Base-by-base conservation (phyloP, 352 stramenopile genomes). In the Phytophthora vignae region DNA sequence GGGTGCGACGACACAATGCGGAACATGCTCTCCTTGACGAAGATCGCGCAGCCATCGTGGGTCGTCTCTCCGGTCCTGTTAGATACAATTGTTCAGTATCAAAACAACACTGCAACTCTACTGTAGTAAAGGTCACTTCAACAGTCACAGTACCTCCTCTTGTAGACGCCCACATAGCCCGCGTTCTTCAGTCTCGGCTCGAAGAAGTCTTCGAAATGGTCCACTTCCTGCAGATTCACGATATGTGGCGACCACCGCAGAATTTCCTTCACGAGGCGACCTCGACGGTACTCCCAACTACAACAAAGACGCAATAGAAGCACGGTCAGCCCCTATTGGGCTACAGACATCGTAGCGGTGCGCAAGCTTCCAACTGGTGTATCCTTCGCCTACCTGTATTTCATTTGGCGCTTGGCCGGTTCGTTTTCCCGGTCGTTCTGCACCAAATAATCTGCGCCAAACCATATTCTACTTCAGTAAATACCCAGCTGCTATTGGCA, bases 201-300 rank as follows among this genome's bases (percentile, higher is more conserved):
- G 59, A 93, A 93, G 50, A 88, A 93, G 61, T 90, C 80, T 14
- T 83, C 78, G 50, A 79, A 93, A 57, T 93, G 85, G 68, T 93
- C 85, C 49, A 91, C 85, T 66, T 93, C 85, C 55, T 93, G 85
- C 48, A 93, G 65, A 61, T 84, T 90, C 42, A 93, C 70, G 15
- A 93, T 60, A 52, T 90, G 57, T 9, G 83, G 73, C n/a, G 49
- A 49, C 80, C 75, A 87, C 40, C 56, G 46, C 17, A 87, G 7
- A 46, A 93, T 90, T 61, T 93, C 82, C 59, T 76, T 78, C 48
- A 91, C 48, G 38, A 93, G 60, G 0, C 79, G 75, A 15, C 65
- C 63, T 29, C 75, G 60, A 48, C 85, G 83, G 63, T 91, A 84
- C 42, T 66, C 56, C 85, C 85, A 85, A n/a, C 76, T 85, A 36